phyloP scores from a whole-genome alignment of 345 rosid species.

The Aquilaria sinensis region DNA sequence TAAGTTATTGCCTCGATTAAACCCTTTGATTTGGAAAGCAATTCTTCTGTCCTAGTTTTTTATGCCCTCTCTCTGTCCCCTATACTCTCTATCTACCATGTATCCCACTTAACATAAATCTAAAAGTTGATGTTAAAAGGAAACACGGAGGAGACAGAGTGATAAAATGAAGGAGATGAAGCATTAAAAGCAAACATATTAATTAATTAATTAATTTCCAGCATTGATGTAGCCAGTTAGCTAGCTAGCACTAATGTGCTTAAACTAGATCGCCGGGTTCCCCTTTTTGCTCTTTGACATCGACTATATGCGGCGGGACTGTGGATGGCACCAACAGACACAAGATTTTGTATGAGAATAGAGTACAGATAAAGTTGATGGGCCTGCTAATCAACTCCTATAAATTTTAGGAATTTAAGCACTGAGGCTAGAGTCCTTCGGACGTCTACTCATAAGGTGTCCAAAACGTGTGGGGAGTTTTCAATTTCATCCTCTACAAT shows the following conservation, averaged over 20 bases:
- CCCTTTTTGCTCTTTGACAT: slow-evolving; percentile 79
- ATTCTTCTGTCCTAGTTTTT: no score
- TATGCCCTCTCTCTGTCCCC: no score
- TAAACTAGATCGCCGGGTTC: slow-evolving; percentile 86
- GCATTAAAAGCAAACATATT: no score
- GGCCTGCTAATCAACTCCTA: slow-evolving; percentile 75
- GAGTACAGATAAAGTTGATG: slow-evolving; percentile 70
- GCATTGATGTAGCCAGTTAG: no score
- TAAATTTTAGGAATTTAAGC: slow-evolving; percentile 61
- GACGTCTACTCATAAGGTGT: slow-evolving; percentile 38
- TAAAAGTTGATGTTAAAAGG: no score
- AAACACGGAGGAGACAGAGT: no score
- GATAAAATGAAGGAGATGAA: no score
- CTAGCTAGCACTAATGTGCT: slow-evolving; percentile 46
- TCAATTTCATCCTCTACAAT: slow-evolving; percentile 54
- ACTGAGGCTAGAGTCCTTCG: slow-evolving; percentile 40
- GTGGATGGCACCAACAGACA: slow-evolving; percentile 22
- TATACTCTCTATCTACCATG: no score
- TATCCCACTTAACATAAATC: no score
- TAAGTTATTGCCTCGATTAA: no score
- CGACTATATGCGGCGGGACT: slow-evolving; percentile 83
- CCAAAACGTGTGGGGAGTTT: slow-evolving; percentile 53
- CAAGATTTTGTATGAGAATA: slow-evolving; percentile 40
- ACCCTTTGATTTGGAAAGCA: no score
- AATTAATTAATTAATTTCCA: no score